Base-by-base conservation (phyloP, 2,329 filamentous ascomycete species). In the Arthrobotrys musiformis region DNA sequence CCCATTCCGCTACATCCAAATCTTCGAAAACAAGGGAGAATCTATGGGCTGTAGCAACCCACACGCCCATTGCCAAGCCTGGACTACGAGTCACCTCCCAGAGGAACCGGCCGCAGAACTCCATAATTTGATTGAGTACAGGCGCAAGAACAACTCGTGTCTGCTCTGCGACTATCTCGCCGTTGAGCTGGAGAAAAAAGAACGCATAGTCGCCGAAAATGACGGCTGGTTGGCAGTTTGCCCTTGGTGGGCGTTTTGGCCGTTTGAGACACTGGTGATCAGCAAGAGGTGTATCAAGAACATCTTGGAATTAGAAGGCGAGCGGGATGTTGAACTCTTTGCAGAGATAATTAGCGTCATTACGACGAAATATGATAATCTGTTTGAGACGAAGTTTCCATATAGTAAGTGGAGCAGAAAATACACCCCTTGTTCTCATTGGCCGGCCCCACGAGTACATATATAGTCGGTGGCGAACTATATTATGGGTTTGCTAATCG, bases 1-100 rank as follows among this genome's bases (percentile, higher is more conserved):
- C 80, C 89, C 90, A 85, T 93, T 97, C 81, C 89, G 92, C 66
- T 98, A 97, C 85, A 97, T 99, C 94, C 95, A 99, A 83, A 98
- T 99, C 79, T 99, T 99, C 79, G 95, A 99, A 85, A 99, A 99
- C 86, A 99, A 99, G 85, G 95, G 95, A 62, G 90, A 92, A 0
- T 93, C 94, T 9, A 99, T 99, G 95, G 95, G 95, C 62, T 99
- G 95, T 86, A 98, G 94, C 0, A 99, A 99, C 83, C 95, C 95
- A 0, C 95, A 99, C 83, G 95, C 95, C 0, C 95, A 99, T 84
- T 94, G 95, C 74, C 95, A 99, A 84, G 88, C 97, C 79, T 99
- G 95, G 95, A 95, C 93, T 1, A 97, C 94, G 0, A 97, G 93
- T 22, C 91, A 90, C 5, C 85, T 97, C 80, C 95, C 95, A 0